A percentile compares a stretch with the other conserved stretches of the same genome.
These are phyloP conservation scores for Ogataea methanolica DNA, from an alignment of 805 yeast species.

Conservation along the genomic window DNA sequence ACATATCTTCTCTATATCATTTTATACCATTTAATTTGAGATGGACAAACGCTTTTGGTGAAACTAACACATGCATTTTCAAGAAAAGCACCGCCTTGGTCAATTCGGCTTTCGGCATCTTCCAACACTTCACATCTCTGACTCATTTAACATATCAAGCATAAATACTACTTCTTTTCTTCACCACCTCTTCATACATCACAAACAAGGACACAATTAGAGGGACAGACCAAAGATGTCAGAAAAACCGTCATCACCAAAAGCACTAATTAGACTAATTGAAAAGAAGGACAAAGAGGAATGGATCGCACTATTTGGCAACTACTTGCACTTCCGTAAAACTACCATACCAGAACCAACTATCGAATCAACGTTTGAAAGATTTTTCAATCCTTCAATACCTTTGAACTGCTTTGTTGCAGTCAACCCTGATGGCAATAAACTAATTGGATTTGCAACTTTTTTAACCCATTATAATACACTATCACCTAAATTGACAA, in stretches of 20 bases:
- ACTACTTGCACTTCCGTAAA: conserved; percentile 42
- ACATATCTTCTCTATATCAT: no score
- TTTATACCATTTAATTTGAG: no score
- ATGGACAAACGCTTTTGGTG: no score
- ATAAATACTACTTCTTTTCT: no score
- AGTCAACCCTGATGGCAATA: conserved; percentile 25
- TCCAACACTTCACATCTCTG: no score
- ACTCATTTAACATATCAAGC: no score
- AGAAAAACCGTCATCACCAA: background rate
- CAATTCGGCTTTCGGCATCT: no score
- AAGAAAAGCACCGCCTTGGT: no score
- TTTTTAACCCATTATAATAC: conserved; percentile 45
- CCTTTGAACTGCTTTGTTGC: conserved; percentile 47
- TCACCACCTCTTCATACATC: no score
- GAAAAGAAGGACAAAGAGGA: conserved; percentile 34
- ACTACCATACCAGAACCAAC: conserved; percentile 31
- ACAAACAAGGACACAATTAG: no score
- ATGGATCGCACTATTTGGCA: conserved; percentile 41
- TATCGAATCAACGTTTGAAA: conserved; percentile 35
- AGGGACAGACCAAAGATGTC: background rate
- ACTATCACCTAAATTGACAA: conserved; percentile 39
- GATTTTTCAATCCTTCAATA: conserved; percentile 39
- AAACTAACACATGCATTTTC: no score
- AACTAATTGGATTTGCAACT: conserved; percentile 44
- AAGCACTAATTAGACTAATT: conserved; percentile 35